Conservation (phyloP, 192 early-diverging fungal species). For the Podila epigama region DNA sequence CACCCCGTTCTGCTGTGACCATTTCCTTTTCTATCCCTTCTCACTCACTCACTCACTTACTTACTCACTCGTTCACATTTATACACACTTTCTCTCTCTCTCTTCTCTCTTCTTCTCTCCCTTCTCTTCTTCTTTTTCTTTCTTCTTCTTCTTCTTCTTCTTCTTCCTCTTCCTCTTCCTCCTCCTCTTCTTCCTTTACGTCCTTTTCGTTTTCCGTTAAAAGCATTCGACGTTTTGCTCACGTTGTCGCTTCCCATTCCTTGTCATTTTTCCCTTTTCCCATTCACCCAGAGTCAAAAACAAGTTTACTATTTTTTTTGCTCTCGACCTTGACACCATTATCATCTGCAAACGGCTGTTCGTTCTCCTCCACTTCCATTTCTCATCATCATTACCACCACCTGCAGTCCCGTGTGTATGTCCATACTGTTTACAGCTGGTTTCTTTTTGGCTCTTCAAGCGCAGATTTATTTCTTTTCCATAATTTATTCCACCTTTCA, state of each 20-base stretch:
- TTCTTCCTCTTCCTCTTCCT: background rate
- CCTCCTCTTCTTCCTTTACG: background rate
- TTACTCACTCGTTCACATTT: too few species aligned
- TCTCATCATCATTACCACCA: too few species aligned
- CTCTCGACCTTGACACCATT: background rate
- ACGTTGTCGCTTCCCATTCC: background rate
- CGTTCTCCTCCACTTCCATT: too few species aligned
- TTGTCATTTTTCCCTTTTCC: background rate
- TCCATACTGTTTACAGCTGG: too few species aligned
- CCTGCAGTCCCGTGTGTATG: too few species aligned
- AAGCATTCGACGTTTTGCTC: background rate
- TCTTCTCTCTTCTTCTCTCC: background rate
- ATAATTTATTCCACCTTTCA: background rate
- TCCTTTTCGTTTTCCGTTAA: background rate
- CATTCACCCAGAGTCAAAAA: background rate
- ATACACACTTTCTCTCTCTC: background rate
- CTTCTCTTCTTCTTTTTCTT: background rate
- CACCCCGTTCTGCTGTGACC: too few species aligned
- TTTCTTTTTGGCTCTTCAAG: too few species aligned
- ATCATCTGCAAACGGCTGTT: too few species aligned
- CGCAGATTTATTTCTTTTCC: too few species aligned
- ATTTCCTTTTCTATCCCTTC: too few species aligned
- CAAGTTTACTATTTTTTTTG: background rate
- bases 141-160: background rate
- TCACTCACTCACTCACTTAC: too few species aligned